Evolutionary conservation across 2,329 filamentous ascomycete genomes (phyloP).

Genomic region (Hypocrella siamensis): DNA sequence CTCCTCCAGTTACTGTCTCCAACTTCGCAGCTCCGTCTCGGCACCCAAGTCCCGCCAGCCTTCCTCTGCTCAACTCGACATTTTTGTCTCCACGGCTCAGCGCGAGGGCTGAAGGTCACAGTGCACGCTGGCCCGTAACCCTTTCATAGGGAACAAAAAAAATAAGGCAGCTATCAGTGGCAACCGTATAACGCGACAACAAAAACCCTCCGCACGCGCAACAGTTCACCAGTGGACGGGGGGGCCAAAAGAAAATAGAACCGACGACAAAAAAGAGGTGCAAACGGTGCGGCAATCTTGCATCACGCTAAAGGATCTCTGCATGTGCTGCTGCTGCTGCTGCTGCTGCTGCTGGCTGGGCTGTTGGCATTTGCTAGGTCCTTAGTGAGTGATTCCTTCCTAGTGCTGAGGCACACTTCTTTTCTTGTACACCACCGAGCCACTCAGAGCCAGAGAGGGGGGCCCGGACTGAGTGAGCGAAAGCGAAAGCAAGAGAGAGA

Average conservation of each 20-base stretch:
- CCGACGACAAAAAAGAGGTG: too few species aligned
- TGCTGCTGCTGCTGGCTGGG: background rate
- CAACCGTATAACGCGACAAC: too few species aligned
- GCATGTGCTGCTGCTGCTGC: too few species aligned
- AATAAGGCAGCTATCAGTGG: slow-evolving; percentile 1
- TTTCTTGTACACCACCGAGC: background rate
- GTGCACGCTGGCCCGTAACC: slow-evolving; percentile 4
- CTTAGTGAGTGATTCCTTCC: background rate
- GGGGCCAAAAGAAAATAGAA: too few species aligned
- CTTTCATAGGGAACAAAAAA: too few species aligned
- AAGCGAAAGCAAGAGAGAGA: background rate
- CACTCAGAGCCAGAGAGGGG: background rate
- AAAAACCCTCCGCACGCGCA: too few species aligned
- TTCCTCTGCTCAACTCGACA: slow-evolving; percentile 10
- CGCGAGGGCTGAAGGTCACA: slow-evolving; percentile 9
- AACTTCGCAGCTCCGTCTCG: background rate
- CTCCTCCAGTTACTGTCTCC: too few species aligned
- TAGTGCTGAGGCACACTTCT: slow-evolving; percentile 4
- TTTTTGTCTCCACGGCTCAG: slow-evolving; percentile 11
- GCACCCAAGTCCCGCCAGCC: slow-evolving; percentile 7
- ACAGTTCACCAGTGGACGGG: too few species aligned
- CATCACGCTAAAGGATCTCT: too few species aligned
- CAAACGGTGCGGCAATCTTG: too few species aligned
- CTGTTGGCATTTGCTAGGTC: background rate
- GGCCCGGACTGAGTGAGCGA: too few species aligned